phyloP scores from a whole-genome alignment of 2,329 filamentous ascomycete species.

The Cytospora piceae region DNA sequence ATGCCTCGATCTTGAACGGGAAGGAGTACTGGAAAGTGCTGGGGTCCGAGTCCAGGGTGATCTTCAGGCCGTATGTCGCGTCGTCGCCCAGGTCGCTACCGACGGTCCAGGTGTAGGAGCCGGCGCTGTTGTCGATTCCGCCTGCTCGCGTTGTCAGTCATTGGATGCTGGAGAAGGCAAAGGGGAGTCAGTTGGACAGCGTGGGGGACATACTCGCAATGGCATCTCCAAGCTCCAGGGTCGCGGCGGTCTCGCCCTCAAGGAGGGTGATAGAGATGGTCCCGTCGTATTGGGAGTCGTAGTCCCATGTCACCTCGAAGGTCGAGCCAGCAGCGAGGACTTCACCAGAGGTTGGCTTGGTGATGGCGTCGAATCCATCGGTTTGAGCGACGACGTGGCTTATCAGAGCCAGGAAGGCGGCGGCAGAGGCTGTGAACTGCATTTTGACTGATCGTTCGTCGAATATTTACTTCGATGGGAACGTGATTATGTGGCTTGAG shows the following conservation, averaged over 20 bases:
- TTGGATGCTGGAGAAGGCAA: not conserved
- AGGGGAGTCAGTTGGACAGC: not conserved
- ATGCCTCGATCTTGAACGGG: slow-evolving; percentile 59
- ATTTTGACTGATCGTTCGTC: slow-evolving; percentile 48
- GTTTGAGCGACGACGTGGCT: slow-evolving; percentile 57
- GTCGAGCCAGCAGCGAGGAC: slow-evolving; percentile 52
- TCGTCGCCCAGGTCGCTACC: slow-evolving; percentile 48
- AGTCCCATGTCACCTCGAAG: slow-evolving; percentile 56
- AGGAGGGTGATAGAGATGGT: slow-evolving; percentile 58
- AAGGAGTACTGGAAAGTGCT: slow-evolving; percentile 64
- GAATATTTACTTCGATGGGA: slow-evolving; percentile 26
- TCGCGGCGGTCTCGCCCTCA: slow-evolving; percentile 50
- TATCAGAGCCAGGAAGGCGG: slow-evolving; percentile 56
- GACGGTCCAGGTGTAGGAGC: slow-evolving; percentile 56
- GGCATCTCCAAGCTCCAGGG: slow-evolving; percentile 45
- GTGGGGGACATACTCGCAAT: slow-evolving; percentile 55
- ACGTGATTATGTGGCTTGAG: not conserved
- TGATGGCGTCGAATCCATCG: slow-evolving; percentile 59
- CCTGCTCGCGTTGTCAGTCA: slow-evolving; percentile 41
- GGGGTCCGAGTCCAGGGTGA: slow-evolving; percentile 53
- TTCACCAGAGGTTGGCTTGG: slow-evolving; percentile 49
- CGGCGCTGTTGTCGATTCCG: slow-evolving; percentile 50
- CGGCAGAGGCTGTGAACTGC: slow-evolving; percentile 54
- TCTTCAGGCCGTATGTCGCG: slow-evolving; percentile 60
- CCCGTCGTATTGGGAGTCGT: slow-evolving; percentile 45